These are phyloP conservation scores for Pseudocercospora pini-densiflorae DNA, from an alignment of 2,329 filamentous ascomycete genomes.

Conservation along the genomic window DNA sequence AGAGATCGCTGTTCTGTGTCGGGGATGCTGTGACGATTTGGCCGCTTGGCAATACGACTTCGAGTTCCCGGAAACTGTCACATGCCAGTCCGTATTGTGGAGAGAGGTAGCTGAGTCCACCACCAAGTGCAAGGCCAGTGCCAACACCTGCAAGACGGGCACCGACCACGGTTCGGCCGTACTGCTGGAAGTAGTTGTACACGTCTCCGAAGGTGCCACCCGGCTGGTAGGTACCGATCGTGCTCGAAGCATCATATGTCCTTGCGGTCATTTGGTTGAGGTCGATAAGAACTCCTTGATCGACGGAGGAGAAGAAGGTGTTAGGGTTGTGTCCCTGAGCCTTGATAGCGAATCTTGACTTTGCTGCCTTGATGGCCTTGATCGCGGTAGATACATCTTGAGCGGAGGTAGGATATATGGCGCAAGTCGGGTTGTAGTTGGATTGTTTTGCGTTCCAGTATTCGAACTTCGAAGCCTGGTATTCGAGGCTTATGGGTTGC, in stretches of 20 bases:
- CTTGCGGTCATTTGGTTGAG: constrained; percentile 14
- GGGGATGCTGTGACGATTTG: constrained; percentile 39
- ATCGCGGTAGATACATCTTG: constrained; percentile 18
- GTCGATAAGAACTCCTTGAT: constrained; percentile 18
- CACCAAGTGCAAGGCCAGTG: constrained; percentile 9
- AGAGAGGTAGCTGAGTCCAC: constrained; percentile 13
- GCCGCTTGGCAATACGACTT: constrained; percentile 32
- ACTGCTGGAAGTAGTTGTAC: constrained; percentile 14
- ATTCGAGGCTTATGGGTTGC: constrained; percentile 7
- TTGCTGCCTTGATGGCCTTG: constrained; percentile 10
- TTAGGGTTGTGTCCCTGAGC: constrained; percentile 16
- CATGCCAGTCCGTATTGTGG: constrained; percentile 33
- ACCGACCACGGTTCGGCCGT: constrained; percentile 10
- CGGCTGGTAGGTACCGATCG: constrained; percentile 12
- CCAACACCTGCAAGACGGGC: constrained; percentile 11
- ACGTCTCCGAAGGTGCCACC: constrained; percentile 11
- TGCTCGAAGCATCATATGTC: constrained; percentile 12
- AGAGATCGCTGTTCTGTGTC: constrained; percentile 55
- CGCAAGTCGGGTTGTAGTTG: constrained; percentile 15
- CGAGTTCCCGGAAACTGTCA: constrained; percentile 31
- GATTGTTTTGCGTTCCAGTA: constrained; percentile 18
- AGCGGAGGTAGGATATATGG: constrained; percentile 15
- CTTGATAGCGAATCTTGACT: constrained; percentile 14
- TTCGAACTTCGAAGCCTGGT: constrained; percentile 5
- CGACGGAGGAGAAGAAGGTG: constrained; percentile 8